A percentile compares a stretch with the other conserved stretches of the same genome.
phyloP scores from a whole-genome alignment of 2,329 filamentous ascomycete genomes.

The Cladosporium sphaerospermum region DNA sequence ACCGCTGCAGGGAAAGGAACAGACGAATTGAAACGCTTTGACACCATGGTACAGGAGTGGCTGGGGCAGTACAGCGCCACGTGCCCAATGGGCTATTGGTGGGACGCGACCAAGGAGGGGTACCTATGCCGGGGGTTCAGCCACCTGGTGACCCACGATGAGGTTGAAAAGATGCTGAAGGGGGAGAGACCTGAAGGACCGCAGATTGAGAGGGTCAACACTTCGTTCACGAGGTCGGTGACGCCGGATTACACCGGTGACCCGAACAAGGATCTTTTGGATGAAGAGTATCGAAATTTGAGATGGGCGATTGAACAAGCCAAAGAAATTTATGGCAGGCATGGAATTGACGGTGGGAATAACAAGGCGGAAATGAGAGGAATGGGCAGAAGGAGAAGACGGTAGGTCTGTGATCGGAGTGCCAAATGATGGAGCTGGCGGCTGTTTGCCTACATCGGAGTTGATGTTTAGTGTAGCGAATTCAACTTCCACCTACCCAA shows the following conservation, averaged over 20 bases:
- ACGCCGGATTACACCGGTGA: not conserved
- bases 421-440: too few relatives aligned
- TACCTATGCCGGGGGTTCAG: slow-evolving; percentile 7
- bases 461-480: too few relatives aligned
- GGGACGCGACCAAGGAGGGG: not conserved
- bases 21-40: not conserved
- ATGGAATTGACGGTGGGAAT: not conserved
- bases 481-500: too few relatives aligned
- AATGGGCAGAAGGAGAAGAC: too few relatives aligned
- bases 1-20: not conserved
- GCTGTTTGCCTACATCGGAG: too few relatives aligned
- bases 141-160: slow-evolving; percentile 1
- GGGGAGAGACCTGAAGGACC: not conserved
- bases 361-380: too few relatives aligned
- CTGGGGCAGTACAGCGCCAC: not conserved
- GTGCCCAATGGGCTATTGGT: slow-evolving; percentile 5
- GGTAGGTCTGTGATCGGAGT: too few relatives aligned
- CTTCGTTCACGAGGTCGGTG: not conserved
- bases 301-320: not conserved
- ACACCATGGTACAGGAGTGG: not conserved
- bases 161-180: slow-evolving; percentile 4
- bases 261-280: too few relatives aligned
- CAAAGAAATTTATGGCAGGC: not conserved
- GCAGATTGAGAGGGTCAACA: not conserved
- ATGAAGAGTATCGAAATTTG: too few relatives aligned